phyloP scores from a whole-genome alignment of 352 stramenopile genomes.

The Thalassiosira mediterranea region DNA sequence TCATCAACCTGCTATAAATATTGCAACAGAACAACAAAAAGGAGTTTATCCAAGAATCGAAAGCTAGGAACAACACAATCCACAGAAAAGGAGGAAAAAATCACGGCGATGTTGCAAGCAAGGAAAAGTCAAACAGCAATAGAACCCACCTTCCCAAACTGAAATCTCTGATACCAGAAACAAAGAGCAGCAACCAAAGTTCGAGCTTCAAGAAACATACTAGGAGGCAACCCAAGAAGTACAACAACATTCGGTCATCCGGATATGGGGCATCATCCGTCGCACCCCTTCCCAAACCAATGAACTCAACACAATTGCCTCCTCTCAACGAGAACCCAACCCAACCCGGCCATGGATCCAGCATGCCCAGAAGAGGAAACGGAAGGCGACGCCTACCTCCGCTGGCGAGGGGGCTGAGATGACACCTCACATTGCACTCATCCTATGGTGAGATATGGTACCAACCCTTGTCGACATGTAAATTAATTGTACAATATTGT shows the following conservation, averaged over 20 bases:
- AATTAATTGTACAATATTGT: no score
- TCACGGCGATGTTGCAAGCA: conserved; percentile 6
- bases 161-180: conserved; percentile 19
- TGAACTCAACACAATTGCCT: conserved; percentile 1
- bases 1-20: not conserved
- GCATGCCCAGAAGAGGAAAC: not conserved
- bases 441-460: no score
- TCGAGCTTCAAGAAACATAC: conserved; percentile 23
- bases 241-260: conserved; percentile 36
- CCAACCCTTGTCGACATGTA: no score
- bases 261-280: conserved; percentile 22
- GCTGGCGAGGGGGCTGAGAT: not conserved
- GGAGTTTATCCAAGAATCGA: conserved; percentile 39
- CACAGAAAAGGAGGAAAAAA: conserved; percentile 31
- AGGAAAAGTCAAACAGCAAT: conserved; percentile 17
- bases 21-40: conserved; percentile 43
- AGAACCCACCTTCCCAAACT: conserved; percentile 28
- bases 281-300: not conserved
- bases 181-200: not conserved
- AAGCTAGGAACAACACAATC: conserved; percentile 41
- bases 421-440: no score
- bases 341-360: not conserved
- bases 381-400: not conserved
- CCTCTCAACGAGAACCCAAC: conserved; percentile 1
- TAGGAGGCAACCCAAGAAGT: conserved; percentile 28